Base-by-base conservation (phyloP, 306 rosid genomes). In the Castanospermum australe region DNA sequence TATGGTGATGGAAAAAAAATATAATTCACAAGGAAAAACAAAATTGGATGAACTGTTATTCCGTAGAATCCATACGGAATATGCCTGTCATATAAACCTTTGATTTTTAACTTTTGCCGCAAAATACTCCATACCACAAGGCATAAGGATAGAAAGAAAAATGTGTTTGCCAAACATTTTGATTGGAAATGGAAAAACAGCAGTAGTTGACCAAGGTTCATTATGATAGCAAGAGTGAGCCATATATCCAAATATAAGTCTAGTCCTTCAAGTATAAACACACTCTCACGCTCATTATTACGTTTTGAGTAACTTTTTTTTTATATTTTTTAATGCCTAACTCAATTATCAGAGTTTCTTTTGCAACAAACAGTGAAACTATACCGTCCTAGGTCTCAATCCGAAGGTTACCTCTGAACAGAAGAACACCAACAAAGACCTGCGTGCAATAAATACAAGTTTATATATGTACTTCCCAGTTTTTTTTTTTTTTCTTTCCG, bases 381-480 rank as follows among this genome's bases (percentile, higher is more conserved):
- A n/a, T n/a, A n/a, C n/a, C n/a, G n/a, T n/a, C n/a, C n/a, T n/a
- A n/a, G n/a, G n/a, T n/a, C n/a, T n/a, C n/a, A n/a, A n/a, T n/a
- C n/a, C n/a, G n/a, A n/a, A n/a, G n/a, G n/a, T n/a, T n/a, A n/a
- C n/a, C n/a, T n/a, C n/a, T n/a, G n/a, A n/a, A n/a, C n/a, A n/a
- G n/a, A n/a, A n/a, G n/a, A n/a, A n/a, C n/a, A n/a, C n/a, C n/a
- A n/a, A n/a, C n/a, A n/a, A n/a, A n/a, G n/a, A n/a, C n/a, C n/a
- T n/a, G 12, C 41, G 51, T 38, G 60, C 21, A 48, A 81, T 35
- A 67, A 48, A 74, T 45, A 81, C 80, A 56, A 44, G 48, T 45
- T 30, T 67, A 56, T 67, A 81, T 71, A 71, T 67, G 85, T 71
- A 71, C 73, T 65, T 63, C n/a, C 83, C 71, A 77, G 38, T 5